Conservation (phyloP, 805 yeast genomes). For the Candida verbasci region DNA sequence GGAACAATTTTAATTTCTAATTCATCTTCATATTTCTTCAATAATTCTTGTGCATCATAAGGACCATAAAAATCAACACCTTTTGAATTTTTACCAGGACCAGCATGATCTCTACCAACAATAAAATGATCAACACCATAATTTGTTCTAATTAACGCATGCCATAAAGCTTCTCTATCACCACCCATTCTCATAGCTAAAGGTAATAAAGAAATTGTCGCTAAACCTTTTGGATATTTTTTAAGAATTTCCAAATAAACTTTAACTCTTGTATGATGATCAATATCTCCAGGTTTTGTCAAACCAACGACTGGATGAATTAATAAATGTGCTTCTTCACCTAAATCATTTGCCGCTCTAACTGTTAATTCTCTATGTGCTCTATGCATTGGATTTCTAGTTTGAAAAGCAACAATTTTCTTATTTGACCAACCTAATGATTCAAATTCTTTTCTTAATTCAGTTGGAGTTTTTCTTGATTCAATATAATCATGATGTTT, state of each 20-base stretch:
- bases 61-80: constrained; percentile 97
- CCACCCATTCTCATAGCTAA: constrained; percentile 99
- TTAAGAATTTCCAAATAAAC: constrained; percentile 90
- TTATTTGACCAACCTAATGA: constrained; percentile 75
- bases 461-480: constrained; percentile 84
- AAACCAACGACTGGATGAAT: constrained; percentile 97
- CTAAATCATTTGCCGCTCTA: constrained; percentile 90
- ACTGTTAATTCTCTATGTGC: constrained; percentile 96
- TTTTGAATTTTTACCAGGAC: constrained; percentile 83
- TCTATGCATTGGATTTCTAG: constrained; percentile 98
- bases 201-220: constrained; percentile 81
- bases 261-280: constrained; percentile 94
- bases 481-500: constrained; percentile 88
- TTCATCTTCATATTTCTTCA: constrained; percentile 70
- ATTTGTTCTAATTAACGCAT: constrained; percentile 92
- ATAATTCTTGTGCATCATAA: constrained; percentile 91
- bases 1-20: constrained; percentile 89
- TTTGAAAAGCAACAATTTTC: constrained; percentile 89
- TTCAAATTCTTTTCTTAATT: constrained; percentile 78
- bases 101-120: constrained; percentile 98
- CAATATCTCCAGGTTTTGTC: constrained; percentile 97
- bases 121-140: constrained; percentile 96
- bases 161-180: constrained; percentile 98
- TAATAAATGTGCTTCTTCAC: constrained; percentile 68
- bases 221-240: constrained; percentile 92